Percentiles rank a stretch among this genome's conserved stretches.
Conservation (phyloP, 306 rosid species). For the Castanopsis chinensis region DNA sequence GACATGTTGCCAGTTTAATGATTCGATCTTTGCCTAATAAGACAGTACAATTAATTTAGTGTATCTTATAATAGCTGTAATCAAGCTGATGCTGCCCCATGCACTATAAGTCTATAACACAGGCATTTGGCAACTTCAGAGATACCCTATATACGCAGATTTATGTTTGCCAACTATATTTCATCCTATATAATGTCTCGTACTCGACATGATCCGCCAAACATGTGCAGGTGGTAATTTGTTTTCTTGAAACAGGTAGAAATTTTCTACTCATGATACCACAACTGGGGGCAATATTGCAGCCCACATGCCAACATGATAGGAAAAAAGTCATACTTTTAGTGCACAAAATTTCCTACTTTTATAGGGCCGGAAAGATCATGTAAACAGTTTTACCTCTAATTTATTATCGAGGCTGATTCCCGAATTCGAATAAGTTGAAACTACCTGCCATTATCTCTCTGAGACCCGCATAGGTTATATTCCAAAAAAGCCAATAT, state of each 20-base stretch:
- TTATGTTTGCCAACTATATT: background rate
- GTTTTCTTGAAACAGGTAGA: background rate
- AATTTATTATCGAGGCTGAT: too few species aligned
- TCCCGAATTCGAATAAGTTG: too few species aligned
- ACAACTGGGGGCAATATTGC: too few species aligned
- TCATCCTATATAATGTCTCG: background rate
- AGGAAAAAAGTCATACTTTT: too few species aligned
- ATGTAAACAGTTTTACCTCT: too few species aligned
- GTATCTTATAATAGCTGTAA: conserved; percentile 28
- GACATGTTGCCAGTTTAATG: conserved; percentile 38
- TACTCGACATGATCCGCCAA: background rate
- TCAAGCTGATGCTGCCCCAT: conserved; percentile 28
- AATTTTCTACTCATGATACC: background rate
- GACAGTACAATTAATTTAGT: conserved; percentile 9
- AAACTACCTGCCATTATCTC: too few species aligned
- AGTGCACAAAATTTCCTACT: too few species aligned
- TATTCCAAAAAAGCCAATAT: too few species aligned
- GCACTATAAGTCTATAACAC: conserved; percentile 15
- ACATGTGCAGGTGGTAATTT: background rate
- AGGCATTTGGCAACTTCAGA: conserved; percentile 49
- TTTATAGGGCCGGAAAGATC: too few species aligned
- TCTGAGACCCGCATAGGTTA: too few species aligned
- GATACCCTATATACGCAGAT: background rate
- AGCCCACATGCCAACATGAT: too few species aligned
- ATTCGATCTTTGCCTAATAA: background rate